Evolutionary conservation across 805 yeast species (phyloP).

Genomic region (Teunomyces panamensis): DNA sequence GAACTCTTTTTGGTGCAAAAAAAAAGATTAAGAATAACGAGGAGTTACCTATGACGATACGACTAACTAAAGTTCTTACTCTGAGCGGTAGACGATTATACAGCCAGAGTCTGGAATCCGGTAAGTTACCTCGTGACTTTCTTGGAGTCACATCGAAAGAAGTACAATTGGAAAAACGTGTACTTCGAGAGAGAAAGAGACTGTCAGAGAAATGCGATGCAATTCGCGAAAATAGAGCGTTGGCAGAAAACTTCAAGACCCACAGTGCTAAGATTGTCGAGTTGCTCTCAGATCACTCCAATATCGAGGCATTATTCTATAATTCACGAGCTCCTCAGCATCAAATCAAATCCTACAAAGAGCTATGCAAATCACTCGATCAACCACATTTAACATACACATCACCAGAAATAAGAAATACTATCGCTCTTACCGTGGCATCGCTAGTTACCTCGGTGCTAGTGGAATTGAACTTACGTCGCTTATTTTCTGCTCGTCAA

Average conservation of each 20-base stretch:
- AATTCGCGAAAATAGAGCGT: slow-evolving; percentile 4
- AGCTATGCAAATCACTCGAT: background rate
- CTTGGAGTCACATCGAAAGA: background rate
- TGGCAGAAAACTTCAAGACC: slow-evolving; percentile 11
- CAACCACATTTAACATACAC: slow-evolving; percentile 8
- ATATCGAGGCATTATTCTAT: slow-evolving; percentile 11
- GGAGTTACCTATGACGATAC: background rate
- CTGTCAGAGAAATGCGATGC: background rate
- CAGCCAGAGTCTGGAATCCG: background rate
- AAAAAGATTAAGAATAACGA: too few species aligned
- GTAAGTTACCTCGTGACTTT: background rate
- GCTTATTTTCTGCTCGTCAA: slow-evolving; percentile 10
- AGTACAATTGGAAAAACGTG: background rate
- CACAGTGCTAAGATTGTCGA: slow-evolving; percentile 11
- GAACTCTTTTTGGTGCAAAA: background rate
- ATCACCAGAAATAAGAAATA: slow-evolving; percentile 19
- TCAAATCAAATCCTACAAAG: background rate
- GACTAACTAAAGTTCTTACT: background rate
- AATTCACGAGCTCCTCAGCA: background rate
- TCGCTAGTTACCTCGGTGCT: slow-evolving; percentile 24
- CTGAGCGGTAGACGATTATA: background rate
- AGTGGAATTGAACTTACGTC: slow-evolving; percentile 28
- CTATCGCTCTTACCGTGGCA: slow-evolving; percentile 20
- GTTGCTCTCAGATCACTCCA: slow-evolving; percentile 8
- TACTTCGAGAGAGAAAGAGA: background rate